A percentile compares a stretch with the other conserved stretches of the same genome.
Evolutionary conservation across 164 flowering plant species (phyloP).

Genomic region (Tinospora cordifolia): DNA sequence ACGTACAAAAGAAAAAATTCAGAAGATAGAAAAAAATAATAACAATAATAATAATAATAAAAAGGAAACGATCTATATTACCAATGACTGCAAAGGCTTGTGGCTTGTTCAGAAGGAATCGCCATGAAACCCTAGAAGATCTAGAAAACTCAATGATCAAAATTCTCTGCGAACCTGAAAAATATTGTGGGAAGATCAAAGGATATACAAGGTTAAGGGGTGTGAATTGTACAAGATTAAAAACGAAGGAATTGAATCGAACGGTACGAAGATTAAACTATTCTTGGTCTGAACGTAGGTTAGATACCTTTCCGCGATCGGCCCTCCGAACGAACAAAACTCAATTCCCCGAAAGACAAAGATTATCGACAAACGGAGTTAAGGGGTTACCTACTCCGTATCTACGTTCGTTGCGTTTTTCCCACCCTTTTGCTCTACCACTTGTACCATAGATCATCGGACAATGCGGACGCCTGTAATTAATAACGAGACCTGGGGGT

Average conservation of each 20-base stretch:
- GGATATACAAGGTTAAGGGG: background rate
- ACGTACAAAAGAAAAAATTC: background rate
- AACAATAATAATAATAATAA: too few relatives aligned
- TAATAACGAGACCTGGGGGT: too few relatives aligned
- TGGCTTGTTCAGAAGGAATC: conserved; percentile 37
- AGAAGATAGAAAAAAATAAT: background rate
- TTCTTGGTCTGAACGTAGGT: background rate
- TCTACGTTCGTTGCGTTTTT: too few relatives aligned
- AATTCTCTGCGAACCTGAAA: background rate
- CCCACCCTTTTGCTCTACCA: too few relatives aligned
- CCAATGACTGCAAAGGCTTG: conserved; percentile 60
- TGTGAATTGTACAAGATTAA: background rate
- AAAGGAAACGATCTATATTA: conserved; percentile 16
- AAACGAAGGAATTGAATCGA: background rate
- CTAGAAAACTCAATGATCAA: background rate
- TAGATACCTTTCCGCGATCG: background rate
- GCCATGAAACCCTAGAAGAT: conserved; percentile 28
- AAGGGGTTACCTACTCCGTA: too few relatives aligned
- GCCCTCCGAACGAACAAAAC: too few relatives aligned
- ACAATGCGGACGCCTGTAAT: too few relatives aligned
- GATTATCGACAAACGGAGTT: too few relatives aligned
- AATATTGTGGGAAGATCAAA: background rate
- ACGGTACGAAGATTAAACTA: background rate
- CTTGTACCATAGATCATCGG: too few relatives aligned
- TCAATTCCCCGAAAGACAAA: too few relatives aligned